Evolutionary conservation across 305 asterid species (phyloP), one percentile per base, ranked within the genome.

Genomic region (Striga hermonthica): DNA sequence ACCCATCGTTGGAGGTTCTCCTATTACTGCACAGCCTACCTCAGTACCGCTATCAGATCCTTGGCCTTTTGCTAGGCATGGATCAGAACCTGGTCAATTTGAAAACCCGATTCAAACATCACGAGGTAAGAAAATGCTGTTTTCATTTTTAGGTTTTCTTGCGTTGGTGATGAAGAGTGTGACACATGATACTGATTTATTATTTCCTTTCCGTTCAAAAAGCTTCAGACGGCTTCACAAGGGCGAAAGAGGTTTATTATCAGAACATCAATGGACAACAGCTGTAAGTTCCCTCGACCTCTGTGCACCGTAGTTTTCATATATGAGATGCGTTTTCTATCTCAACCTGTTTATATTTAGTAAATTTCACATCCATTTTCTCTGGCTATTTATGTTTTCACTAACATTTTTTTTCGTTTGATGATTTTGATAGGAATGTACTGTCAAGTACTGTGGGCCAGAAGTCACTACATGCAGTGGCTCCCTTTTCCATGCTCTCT

Each of bases 351-450:
- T 22, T 22, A 22, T 22, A 22, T 22, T 22, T 22, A 22, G 31
- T 22, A 22, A 22, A 22, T 22, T 22, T 22, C 31, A 22, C 2
- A 22, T 22, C 31, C 31, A 22, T 22, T 63, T 14, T 64, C 38
- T 70, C n/a, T 50, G 4, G 9, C 35, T 8, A 13, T 14, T 15
- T 53, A 35, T 53, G 35, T 53, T 40, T 62, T 47, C 57, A 11
- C 12, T 59, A 38, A 43, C 40, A 12, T 35, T 64, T 63, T 45
- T 45, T n/a, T 72, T 54, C 6, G 4, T 22, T 34, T 47, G 7
- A 4, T 56, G 61, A 50, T 77, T 62, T 76, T 73, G 49, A 60
- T 65, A 74, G 86, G 77, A 60, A 59, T 60, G 67, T n/a, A 41
- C 45, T 72, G 64, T 62, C 53, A 69, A 72, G 72, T 69, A 69